These are phyloP conservation scores for Moesziomyces sp. DNA, from an alignment of 1,284 basidiomycete genomes.

Conservation along the genomic window DNA sequence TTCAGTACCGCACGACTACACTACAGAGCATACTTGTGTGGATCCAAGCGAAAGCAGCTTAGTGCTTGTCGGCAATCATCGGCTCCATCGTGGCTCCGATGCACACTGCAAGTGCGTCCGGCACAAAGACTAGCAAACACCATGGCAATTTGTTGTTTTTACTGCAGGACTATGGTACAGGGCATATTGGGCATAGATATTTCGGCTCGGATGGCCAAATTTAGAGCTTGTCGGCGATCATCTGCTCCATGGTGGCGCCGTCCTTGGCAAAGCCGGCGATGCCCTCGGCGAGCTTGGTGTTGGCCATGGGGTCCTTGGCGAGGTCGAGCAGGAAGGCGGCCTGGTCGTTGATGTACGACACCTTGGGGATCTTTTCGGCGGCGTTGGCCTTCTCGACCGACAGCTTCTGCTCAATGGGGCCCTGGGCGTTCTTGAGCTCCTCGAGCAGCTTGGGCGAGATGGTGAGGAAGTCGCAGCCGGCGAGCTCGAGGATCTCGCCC, in stretches of 20 bases:
- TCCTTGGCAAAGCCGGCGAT: constrained; percentile 90
- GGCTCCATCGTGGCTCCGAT: too few relatives aligned
- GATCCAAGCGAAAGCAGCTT: too few relatives aligned
- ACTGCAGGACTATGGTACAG: constrained; percentile 37
- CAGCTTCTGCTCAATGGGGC: constrained; percentile 85
- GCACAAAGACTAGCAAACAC: background rate
- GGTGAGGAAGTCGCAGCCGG: constrained; percentile 93
- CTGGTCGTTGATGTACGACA: constrained; percentile 90
- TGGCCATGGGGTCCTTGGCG: constrained; percentile 71
- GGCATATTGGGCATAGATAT: background rate
- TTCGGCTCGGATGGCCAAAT: too few relatives aligned
- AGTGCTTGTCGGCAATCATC: too few relatives aligned
- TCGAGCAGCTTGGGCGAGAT: constrained; percentile 91
- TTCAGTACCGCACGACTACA: too few relatives aligned
- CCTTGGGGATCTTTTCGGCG: constrained; percentile 79
- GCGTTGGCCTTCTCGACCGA: constrained; percentile 76
- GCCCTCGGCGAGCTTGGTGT: constrained; percentile 80
- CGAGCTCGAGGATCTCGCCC: constrained; percentile 92
- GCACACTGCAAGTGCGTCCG: too few relatives aligned
- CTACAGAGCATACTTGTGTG: too few relatives aligned
- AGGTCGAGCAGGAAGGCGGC: constrained; percentile 93
- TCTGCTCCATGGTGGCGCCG: constrained; percentile 84
- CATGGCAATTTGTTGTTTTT: constrained; percentile 1
- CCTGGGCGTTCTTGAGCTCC: constrained; percentile 85
- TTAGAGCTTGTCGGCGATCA: constrained; percentile 82